Evolutionary conservation across 768 basidiomycete genomes (phyloP), one percentile per base, ranked within the genome.

Genomic region (Tricholoma terreum): DNA sequence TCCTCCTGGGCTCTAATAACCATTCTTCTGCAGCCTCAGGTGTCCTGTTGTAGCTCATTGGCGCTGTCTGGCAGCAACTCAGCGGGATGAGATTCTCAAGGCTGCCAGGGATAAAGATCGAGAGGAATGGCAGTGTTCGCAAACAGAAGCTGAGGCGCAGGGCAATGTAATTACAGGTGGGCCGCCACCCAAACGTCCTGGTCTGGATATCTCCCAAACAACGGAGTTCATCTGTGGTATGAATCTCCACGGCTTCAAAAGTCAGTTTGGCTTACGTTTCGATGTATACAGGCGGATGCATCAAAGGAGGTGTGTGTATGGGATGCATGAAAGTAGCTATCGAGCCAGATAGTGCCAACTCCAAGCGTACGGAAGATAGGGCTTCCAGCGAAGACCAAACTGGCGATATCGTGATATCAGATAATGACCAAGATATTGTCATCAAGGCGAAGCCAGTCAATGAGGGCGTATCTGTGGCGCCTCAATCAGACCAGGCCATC

Each of bases 21-120:
- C 49, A 68, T 8, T 69, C 34, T 36, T 33, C 8, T 61, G 51
- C 56, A 92, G 90, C 67, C 77, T 91, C 40, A 87, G 84, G 67
- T 94, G 92, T 58, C 87, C 89, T 12, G 83, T 92, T 43, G 77
- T 80, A 19, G 83, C 82, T 36, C 92, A 94, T 67, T 93, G 89
- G 89, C 79, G 71, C 35, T 94, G 91, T 67, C 74, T 94, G 24
- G 80, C 86, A 12, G 69, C 66, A 46, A 76, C 76, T 17, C 86
- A 90, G 66, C 82, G 84, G 35, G 86, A 88, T 34, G 89, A 92
- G 60, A 87, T 94, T 30, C 72, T 85, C 34, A 84, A 80, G 63
- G 89, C 89, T 56, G 82, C 82, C 17, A 77, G 77, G 42, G 77
- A 80, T 42, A 77, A 75, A 55, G 86, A 88, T 58, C 67, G 67